These are phyloP conservation scores for Trichosanthes truncata DNA, from an alignment of 306 rosid genomes.

Conservation along the genomic window DNA sequence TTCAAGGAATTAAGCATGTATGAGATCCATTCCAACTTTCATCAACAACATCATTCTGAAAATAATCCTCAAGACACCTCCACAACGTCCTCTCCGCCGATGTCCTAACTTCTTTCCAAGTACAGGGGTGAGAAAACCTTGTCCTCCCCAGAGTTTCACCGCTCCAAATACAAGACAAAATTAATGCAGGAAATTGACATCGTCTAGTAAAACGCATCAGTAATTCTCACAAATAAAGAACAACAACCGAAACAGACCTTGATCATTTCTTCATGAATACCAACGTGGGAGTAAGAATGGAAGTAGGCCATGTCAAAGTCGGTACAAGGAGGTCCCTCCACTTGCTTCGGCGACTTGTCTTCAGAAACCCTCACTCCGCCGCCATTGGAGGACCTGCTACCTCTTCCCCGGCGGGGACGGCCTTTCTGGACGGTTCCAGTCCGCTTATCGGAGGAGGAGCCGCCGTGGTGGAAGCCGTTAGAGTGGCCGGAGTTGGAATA, in stretches of 20 bases:
- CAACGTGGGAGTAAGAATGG: slow-evolving; percentile 88
- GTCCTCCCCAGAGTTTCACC: neutral
- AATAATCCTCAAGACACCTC: neutral
- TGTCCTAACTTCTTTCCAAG: neutral
- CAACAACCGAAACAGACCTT: slow-evolving; percentile 36
- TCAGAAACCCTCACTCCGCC: slow-evolving; percentile 63
- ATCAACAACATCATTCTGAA: neutral
- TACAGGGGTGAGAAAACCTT: neutral
- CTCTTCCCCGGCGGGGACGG: slow-evolving; percentile 56
- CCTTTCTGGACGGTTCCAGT: slow-evolving; percentile 26
- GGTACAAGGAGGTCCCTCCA: slow-evolving; percentile 55
- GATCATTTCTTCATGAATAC: slow-evolving; percentile 96
- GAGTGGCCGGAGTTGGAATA: slow-evolving; percentile 25
- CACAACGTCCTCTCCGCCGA: neutral
- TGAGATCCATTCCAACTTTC: neutral
- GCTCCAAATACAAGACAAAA: neutral
- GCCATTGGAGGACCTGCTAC: slow-evolving; percentile 22
- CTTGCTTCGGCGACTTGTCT: slow-evolving; percentile 13
- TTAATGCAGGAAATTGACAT: neutral
- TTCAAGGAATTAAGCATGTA: neutral
- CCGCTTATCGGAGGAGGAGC: slow-evolving; percentile 16
- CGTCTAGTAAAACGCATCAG: neutral
- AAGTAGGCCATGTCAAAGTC: slow-evolving; percentile 93
- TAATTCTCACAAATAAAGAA: neutral
- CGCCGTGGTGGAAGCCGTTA: slow-evolving; percentile 29